phyloP scores from a whole-genome alignment of 345 rosid genomes.

The Crucihimalaya himalaica region DNA sequence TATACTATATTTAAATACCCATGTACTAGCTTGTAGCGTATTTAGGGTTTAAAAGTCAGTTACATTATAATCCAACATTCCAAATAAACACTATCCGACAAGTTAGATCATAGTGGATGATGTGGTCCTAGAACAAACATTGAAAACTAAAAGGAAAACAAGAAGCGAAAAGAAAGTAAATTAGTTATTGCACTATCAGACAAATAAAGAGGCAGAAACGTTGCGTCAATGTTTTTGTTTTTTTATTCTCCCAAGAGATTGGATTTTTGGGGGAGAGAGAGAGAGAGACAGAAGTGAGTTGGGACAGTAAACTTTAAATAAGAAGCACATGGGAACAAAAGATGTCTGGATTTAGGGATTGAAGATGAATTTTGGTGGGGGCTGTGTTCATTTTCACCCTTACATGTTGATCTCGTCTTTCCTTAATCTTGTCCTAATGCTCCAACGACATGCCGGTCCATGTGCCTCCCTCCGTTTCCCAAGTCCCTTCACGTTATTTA shows the following conservation, averaged over 20 bases:
- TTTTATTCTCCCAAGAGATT: constrained; percentile 43
- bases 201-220: constrained; percentile 34
- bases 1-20: not conserved
- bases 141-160: constrained; percentile 17
- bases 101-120: constrained; percentile 15
- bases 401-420: constrained; percentile 55
- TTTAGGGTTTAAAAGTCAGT: not conserved
- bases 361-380: constrained; percentile 59
- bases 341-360: constrained; percentile 58
- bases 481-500: constrained; percentile 18
- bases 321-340: constrained; percentile 83
- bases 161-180: not conserved
- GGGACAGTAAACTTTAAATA: constrained; percentile 76
- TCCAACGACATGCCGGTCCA: constrained; percentile 63
- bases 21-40: not conserved
- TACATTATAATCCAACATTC: not conserved
- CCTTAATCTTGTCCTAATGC: constrained; percentile 68
- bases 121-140: constrained; percentile 21
- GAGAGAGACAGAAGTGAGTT: constrained; percentile 20
- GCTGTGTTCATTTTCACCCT: constrained; percentile 62
- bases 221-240: constrained; percentile 38
- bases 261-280: constrained; percentile 29
- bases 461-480: constrained; percentile 41
- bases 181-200: constrained; percentile 30
- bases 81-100: constrained; percentile 21